phyloP scores from a whole-genome alignment of 1,284 basidiomycete genomes.

The Puccinia coronata region DNA sequence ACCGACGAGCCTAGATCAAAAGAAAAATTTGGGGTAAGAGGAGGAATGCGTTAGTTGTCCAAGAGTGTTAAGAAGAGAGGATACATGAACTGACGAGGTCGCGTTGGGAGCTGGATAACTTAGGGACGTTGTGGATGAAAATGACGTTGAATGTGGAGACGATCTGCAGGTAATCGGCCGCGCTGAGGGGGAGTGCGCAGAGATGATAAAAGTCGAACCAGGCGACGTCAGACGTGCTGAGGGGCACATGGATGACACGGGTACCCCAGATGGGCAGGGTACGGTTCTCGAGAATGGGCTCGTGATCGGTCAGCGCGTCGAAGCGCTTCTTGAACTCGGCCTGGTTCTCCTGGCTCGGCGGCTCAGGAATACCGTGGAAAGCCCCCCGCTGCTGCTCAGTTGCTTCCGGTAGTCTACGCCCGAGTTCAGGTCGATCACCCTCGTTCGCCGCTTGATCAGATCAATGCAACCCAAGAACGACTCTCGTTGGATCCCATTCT shows the following conservation, averaged over 20 bases:
- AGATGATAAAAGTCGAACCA: slow-evolving; percentile 84
- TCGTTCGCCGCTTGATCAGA: slow-evolving; percentile 80
- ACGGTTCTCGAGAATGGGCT: slow-evolving; percentile 68
- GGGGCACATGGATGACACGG: slow-evolving; percentile 65
- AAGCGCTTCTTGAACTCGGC: slow-evolving; percentile 81
- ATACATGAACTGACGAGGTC: slow-evolving; percentile 68
- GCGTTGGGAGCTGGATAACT: slow-evolving; percentile 82
- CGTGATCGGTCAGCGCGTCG: slow-evolving; percentile 67
- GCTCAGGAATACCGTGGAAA: slow-evolving; percentile 87
- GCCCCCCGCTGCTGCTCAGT: slow-evolving; percentile 66
- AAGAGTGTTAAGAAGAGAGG: slow-evolving; percentile 28
- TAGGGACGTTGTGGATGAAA: slow-evolving; percentile 80
- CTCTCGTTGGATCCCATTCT: slow-evolving; percentile 97
- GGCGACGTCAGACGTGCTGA: slow-evolving; percentile 66
- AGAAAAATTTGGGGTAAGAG: neutral
- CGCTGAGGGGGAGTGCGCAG: slow-evolving; percentile 84
- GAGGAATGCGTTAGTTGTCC: slow-evolving; percentile 64
- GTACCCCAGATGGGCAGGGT: slow-evolving; percentile 80
- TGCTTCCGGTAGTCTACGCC: slow-evolving; percentile 92
- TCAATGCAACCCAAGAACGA: slow-evolving; percentile 96
- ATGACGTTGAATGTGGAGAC: slow-evolving; percentile 83
- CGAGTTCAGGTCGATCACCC: slow-evolving; percentile 88
- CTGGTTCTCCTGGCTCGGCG: slow-evolving; percentile 69
- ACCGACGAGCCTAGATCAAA: slow-evolving; percentile 43
- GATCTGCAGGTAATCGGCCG: slow-evolving; percentile 94